Base-by-base conservation (phyloP, 2,329 filamentous ascomycete genomes). In the Chaetomium sp. region DNA sequence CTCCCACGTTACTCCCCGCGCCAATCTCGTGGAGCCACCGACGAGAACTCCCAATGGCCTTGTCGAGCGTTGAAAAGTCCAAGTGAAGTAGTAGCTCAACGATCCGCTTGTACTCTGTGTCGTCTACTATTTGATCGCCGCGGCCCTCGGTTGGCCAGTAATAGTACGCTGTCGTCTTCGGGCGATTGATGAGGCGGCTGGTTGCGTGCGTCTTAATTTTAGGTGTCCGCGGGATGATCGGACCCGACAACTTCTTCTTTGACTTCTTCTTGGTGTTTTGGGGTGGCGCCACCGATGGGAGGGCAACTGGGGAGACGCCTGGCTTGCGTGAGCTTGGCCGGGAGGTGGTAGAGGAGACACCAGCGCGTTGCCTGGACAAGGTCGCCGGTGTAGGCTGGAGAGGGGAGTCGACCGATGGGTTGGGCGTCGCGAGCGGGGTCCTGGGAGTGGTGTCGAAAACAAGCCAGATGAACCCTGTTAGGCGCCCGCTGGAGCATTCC, bases 401-500 rank as follows among this genome's bases (percentile, higher is more conserved):
- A 40, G 61, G 53, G 47, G 54, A 32, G 33, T 65, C 61, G 42
- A 67, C 67, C 1, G 71, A 70, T 8, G 65, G 54, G 12, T 64
- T 62, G 2, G 70, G 65, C n/a, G 66, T 69, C 14, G 62, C 61
- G 37, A 65, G 54, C 19, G 61, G 35, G n/a, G 60, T 44, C 12
- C 59, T 36, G 6, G 46, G 14, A 37, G 53, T 4, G 33, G 41
- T 11, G 37, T 90, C 86, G 61, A 96, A 87, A 0, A 96, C 86
- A 33, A 96, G 74, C 92, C 95, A 99, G 33, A 97, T 79, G 63
- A 99, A 99, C 0, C 95, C 95, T 0, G 96, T 95, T 66, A 96
- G 79, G 14, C 91, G 80, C 0, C 94, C 95, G 37, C 91, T 89
- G 0, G 91, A 96, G 67, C 94, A 99, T 68, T 99, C 94, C 69